Conservation (phyloP, 2,329 filamentous ascomycete species). For the Lecanicillium sp. region DNA sequence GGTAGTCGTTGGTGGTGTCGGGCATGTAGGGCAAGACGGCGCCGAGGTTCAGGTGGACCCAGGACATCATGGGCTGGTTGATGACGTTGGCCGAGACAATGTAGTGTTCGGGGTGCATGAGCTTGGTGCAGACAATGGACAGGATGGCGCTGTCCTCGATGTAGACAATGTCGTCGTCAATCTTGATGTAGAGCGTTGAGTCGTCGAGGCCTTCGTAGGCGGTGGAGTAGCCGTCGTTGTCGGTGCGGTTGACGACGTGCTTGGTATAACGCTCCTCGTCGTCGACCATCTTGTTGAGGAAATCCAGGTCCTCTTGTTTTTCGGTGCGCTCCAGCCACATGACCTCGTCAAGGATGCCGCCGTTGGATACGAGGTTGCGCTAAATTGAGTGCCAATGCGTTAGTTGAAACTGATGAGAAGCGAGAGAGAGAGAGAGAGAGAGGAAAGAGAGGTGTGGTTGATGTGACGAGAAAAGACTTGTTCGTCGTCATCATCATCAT, state of each 20-base stretch:
- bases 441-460: no score
- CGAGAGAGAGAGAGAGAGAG: no score
- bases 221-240: slow-evolving; percentile 23
- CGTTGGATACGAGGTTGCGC: slow-evolving; percentile 35
- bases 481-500: no score
- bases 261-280: slow-evolving; percentile 28
- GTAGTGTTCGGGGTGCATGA: slow-evolving; percentile 40
- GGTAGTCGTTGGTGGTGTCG: slow-evolving; percentile 24
- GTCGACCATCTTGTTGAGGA: slow-evolving; percentile 28
- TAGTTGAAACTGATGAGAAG: no score
- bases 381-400: no score
- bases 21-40: slow-evolving; percentile 45
- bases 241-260: slow-evolving; percentile 24
- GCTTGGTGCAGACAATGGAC: slow-evolving; percentile 42
- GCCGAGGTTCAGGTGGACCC: slow-evolving; percentile 45
- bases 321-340: slow-evolving; percentile 35
- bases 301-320: slow-evolving; percentile 27
- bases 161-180: slow-evolving; percentile 28
- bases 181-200: slow-evolving; percentile 32
- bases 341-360: slow-evolving; percentile 35
- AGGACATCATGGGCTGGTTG: slow-evolving; percentile 45
- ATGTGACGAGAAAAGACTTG: no score
- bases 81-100: slow-evolving; percentile 48
- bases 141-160: slow-evolving; percentile 35
- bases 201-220: slow-evolving; percentile 38